These are phyloP conservation scores for Solanum chaucha DNA, from an alignment of 257 asterid species.

Conservation along the genomic window DNA sequence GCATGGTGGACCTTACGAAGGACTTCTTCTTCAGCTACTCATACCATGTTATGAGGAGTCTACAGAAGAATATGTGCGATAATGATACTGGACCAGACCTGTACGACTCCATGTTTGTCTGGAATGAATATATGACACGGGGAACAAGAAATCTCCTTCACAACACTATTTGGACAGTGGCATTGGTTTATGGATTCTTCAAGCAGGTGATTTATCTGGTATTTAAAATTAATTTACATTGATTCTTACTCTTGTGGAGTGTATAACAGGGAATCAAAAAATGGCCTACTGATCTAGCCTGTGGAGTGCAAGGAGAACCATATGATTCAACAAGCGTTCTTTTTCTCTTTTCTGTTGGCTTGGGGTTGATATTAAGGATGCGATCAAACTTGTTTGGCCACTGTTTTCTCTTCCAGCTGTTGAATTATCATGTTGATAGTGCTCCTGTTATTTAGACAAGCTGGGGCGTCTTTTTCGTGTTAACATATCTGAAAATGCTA, in stretches of 20 bases:
- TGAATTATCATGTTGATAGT: background rate
- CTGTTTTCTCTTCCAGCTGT: background rate
- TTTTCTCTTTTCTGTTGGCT: background rate
- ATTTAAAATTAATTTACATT: background rate
- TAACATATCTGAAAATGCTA: background rate
- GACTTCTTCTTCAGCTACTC: slow-evolving; percentile 98
- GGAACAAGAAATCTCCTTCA: slow-evolving; percentile 77
- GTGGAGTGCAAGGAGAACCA: background rate
- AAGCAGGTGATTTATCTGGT: slow-evolving; percentile 53
- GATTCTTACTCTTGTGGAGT: background rate
- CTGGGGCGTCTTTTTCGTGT: background rate
- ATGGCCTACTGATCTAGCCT: background rate
- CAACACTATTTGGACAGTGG: slow-evolving; percentile 86
- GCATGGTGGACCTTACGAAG: slow-evolving; percentile 96
- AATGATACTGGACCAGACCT: slow-evolving; percentile 44
- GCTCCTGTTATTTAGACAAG: background rate
- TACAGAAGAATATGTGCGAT: slow-evolving; percentile 72
- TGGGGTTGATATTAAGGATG: background rate
- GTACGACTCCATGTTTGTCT: slow-evolving; percentile 91
- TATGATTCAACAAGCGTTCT: background rate
- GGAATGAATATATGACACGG: slow-evolving; percentile 95
- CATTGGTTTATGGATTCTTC: slow-evolving; percentile 89
- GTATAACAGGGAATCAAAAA: background rate
- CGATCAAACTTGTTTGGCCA: background rate
- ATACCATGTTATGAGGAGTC: slow-evolving; percentile 88